Percentiles rank a stretch among this genome's conserved stretches.
phyloP scores from a whole-genome alignment of 768 basidiomycete species.

The Lactifluus volemus region DNA sequence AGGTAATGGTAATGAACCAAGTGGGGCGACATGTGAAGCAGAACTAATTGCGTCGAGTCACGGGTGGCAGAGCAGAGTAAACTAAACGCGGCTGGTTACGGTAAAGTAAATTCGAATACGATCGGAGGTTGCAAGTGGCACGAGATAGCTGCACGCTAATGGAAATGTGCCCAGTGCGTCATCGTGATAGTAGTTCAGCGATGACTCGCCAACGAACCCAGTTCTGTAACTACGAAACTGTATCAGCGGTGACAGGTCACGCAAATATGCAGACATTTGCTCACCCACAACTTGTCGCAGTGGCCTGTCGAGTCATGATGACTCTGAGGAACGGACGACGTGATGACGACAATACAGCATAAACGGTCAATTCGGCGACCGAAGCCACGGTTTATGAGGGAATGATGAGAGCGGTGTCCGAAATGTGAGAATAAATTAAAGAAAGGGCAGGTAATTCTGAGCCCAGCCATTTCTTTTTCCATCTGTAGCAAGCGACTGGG shows the following conservation, averaged over 20 bases:
- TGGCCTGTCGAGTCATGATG: not conserved
- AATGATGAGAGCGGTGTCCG: not conserved
- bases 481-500: not conserved
- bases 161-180: not conserved
- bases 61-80: not conserved
- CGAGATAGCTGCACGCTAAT: not conserved
- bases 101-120: not conserved
- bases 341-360: not conserved
- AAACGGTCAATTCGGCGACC: not conserved
- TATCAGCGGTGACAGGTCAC: not conserved
- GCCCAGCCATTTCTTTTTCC: not conserved
- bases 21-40: not conserved
- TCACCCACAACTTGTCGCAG: not conserved
- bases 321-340: not conserved
- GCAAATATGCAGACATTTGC: not conserved
- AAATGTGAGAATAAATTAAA: not conserved
- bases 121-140: not conserved
- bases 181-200: too few relatives aligned
- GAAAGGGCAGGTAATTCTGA: not conserved
- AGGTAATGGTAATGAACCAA: not conserved
- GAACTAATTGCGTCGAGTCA: not conserved
- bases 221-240: not conserved
- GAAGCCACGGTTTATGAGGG: not conserved
- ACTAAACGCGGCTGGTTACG: not conserved
- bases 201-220: not conserved